These are phyloP conservation scores for Pythium biforme DNA, from an alignment of 352 stramenopile species.

Conservation along the genomic window DNA sequence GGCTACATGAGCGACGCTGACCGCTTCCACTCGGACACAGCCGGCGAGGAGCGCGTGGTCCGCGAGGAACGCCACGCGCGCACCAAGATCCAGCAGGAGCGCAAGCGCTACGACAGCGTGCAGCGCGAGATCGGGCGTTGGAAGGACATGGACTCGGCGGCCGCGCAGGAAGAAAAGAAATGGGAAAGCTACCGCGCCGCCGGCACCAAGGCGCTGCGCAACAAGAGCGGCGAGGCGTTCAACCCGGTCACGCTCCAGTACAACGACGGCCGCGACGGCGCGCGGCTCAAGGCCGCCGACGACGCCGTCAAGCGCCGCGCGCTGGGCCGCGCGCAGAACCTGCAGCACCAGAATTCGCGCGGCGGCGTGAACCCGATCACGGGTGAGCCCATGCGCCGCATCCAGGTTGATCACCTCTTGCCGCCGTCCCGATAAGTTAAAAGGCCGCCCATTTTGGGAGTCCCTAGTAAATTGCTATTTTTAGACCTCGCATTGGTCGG, in stretches of 20 bases:
- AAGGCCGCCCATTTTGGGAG: too few species aligned
- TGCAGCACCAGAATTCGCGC: conserved; percentile 81
- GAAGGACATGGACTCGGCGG: conserved; percentile 74
- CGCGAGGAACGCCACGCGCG: conserved; percentile 55
- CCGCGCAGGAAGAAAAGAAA: conserved; percentile 66
- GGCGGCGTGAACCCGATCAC: conserved; percentile 87
- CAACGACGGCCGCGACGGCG: conserved; percentile 80
- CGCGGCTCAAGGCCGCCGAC: conserved; percentile 65
- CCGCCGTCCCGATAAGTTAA: conserved; percentile 26
- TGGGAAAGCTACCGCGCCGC: conserved; percentile 54
- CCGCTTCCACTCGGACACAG: conserved; percentile 89
- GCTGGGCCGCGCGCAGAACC: conserved; percentile 69
- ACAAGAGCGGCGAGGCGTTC: conserved; percentile 85
- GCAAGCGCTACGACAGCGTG: conserved; percentile 55
- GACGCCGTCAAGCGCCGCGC: conserved; percentile 72
- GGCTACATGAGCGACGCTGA: conserved; percentile 87
- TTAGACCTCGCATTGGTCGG: background rate
- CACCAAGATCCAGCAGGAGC: conserved; percentile 60
- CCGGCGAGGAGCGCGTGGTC: conserved; percentile 70
- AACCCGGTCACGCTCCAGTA: conserved; percentile 89
- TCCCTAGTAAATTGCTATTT: conserved; percentile 2
- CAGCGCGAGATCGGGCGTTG: conserved; percentile 81
- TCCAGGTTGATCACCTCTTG: conserved; percentile 54
- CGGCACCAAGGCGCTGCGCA: conserved; percentile 82
- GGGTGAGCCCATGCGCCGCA: conserved; percentile 49